phyloP scores from a whole-genome alignment of 768 basidiomycete species.

The Boletus edulis region DNA sequence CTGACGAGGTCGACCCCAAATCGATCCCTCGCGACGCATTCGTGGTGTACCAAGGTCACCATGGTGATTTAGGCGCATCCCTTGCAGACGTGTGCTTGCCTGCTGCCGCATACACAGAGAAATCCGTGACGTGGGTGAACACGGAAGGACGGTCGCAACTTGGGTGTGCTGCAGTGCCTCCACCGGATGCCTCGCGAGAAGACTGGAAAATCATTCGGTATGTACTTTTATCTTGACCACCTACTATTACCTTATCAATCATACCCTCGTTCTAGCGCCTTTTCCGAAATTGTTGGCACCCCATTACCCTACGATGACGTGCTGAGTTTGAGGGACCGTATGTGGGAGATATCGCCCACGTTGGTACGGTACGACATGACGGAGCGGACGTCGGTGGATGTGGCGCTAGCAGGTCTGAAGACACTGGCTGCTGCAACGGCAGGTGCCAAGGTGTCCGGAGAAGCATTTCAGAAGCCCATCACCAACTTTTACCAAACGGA shows the following conservation, averaged over 20 bases:
- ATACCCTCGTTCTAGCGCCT: slow-evolving; percentile 49
- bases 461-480: slow-evolving; percentile 76
- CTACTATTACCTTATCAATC: not conserved
- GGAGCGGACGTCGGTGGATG: slow-evolving; percentile 72
- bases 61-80: slow-evolving; percentile 95
- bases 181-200: slow-evolving; percentile 93
- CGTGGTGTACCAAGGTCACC: slow-evolving; percentile 98
- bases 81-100: slow-evolving; percentile 97
- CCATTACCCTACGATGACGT: slow-evolving; percentile 91
- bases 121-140: slow-evolving; percentile 90
- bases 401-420: slow-evolving; percentile 69
- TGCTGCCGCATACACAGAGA: slow-evolving; percentile 92
- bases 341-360: slow-evolving; percentile 96
- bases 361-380: slow-evolving; percentile 81
- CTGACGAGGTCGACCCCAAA: slow-evolving; percentile 88
- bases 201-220: slow-evolving; percentile 97
- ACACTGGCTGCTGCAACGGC: slow-evolving; percentile 50
- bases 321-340: slow-evolving; percentile 77
- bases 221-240: slow-evolving; percentile 15
- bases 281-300: slow-evolving; percentile 81
- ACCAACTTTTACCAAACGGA: slow-evolving; percentile 96
- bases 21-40: slow-evolving; percentile 90
- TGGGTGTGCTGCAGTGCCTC: slow-evolving; percentile 86
- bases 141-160: slow-evolving; percentile 93
- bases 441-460: slow-evolving; percentile 54